Percentiles rank a stretch among this genome's conserved stretches.
Evolutionary conservation across 495 filamentous ascomycete species (phyloP).

Genomic region (Hypoxylon fuscum): DNA sequence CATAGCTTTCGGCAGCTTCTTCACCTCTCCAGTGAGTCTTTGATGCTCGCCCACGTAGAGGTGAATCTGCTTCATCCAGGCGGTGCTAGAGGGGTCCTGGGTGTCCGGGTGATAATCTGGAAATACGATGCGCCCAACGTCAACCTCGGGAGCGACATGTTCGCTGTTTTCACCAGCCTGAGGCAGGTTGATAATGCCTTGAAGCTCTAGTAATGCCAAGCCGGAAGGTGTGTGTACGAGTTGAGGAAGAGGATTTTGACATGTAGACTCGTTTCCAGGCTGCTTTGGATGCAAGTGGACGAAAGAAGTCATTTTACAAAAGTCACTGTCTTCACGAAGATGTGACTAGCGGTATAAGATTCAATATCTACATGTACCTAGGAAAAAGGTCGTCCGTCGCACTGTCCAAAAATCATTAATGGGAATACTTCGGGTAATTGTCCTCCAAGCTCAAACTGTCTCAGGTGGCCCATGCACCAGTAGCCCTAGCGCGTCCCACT

Average conservation of each 20-base stretch:
- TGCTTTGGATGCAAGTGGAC: constrained; percentile 36
- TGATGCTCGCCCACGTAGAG: constrained; percentile 91
- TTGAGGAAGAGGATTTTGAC: constrained; percentile 73
- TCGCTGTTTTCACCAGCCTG: constrained; percentile 35
- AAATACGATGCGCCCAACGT: constrained; percentile 80
- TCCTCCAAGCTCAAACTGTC: not conserved
- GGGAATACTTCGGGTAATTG: constrained; percentile 33
- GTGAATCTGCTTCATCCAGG: constrained; percentile 90
- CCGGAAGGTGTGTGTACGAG: constrained; percentile 86
- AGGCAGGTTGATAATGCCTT: constrained; percentile 83
- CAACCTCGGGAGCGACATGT: constrained; percentile 51
- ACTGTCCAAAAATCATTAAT: not conserved
- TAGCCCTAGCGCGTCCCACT: constrained; percentile 38
- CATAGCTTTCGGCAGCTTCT: constrained; percentile 79
- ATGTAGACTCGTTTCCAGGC: not conserved
- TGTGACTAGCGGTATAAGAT: not conserved
- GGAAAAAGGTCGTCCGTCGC: too few relatives aligned
- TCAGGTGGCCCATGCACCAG: constrained; percentile 36
- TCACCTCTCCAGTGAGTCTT: constrained; percentile 87
- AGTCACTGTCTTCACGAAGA: not conserved
- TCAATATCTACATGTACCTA: too few relatives aligned
- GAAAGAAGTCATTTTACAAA: constrained; percentile 38
- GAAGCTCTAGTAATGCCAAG: constrained; percentile 86
- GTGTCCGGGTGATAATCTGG: constrained; percentile 70
- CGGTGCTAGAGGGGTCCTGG: constrained; percentile 55